Evolutionary conservation across 2,329 filamentous ascomycete genomes (phyloP), one percentile per base, ranked within the genome.

Genomic region (Dichotomopilus funicola): DNA sequence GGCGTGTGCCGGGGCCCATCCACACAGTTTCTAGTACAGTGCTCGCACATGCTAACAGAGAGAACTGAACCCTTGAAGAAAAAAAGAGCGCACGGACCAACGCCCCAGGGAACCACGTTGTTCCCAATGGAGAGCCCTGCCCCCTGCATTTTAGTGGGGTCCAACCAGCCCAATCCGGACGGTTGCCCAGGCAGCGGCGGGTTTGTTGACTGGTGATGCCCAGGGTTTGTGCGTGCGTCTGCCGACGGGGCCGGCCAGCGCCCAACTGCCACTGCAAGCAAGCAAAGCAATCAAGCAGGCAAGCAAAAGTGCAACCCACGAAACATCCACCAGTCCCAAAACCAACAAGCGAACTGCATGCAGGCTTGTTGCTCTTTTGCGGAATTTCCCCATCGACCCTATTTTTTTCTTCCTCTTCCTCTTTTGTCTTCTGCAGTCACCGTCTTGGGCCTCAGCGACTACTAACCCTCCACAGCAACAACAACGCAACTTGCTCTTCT

Each of bases 161-260:
- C 53, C 12, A 11, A 19, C 11, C 34, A 37, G 36, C 51, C 38
- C 41, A 53, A 60, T 55, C 33, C 38, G 55, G 59, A 42, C 35
- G 56, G 62, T 63, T 64, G 60, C 62, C 62, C 52, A 59, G 62
- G 62, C 61, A 64, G 61, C 62, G 57, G 31, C 27, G 51, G 44
- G 13, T 55, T 59, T 64, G 61, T 64, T 64, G 59, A 63, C 57
- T 49, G 33, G 12, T n/a, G 45, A 49, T 44, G 33, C 45, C 44
- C 38, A 45, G 51, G 42, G 56, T 54, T 49, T 44, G 38, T 36
- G 13, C 19, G 19, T 27, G 19, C 19, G 19, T 27, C 19, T 27
- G 19, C 19, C 19, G 19, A 27, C 19, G 19, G 19, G 19, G 2
- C 19, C 19, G 19, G 19, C 19, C 19, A 27, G 19, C 19, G 19